These are phyloP conservation scores for Vitis hybrid DNA, from an alignment of 177 flowering plant genomes.

Conservation along the genomic window DNA sequence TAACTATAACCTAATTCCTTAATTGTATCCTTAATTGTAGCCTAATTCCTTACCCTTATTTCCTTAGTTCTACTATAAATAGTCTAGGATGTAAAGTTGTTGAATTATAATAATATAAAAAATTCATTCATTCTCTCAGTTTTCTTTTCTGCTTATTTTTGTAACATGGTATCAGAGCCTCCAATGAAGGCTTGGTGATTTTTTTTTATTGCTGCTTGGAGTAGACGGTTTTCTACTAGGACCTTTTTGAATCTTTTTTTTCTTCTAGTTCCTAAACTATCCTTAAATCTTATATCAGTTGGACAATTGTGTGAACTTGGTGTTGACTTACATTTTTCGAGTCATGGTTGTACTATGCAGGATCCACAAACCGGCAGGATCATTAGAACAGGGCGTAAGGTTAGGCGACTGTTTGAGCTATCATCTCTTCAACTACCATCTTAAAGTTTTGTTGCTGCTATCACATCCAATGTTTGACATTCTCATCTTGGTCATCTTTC, in stretches of 20 bases:
- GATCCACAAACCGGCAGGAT: not conserved
- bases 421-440: not conserved
- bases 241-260: not conserved
- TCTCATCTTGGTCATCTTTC: not conserved
- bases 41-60: too few relatives aligned
- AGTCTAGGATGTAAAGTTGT: too few relatives aligned
- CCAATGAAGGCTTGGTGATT: too few relatives aligned
- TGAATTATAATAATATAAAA: too few relatives aligned
- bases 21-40: too few relatives aligned
- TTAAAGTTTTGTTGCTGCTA: not conserved
- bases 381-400: conserved; percentile 4
- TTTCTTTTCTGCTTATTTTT: too few relatives aligned
- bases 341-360: conserved; percentile 3
- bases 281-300: conserved; percentile 7
- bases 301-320: conserved; percentile 7
- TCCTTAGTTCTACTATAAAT: too few relatives aligned
- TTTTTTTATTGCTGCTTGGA: too few relatives aligned
- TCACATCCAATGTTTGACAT: not conserved
- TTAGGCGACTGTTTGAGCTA: conserved; percentile 5
- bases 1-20: too few relatives aligned
- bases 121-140: too few relatives aligned
- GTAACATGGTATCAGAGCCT: too few relatives aligned
- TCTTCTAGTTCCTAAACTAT: not conserved
- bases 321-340: conserved; percentile 2
- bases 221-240: too few relatives aligned